A percentile compares a stretch with the other conserved stretches of the same genome.
phyloP scores from a whole-genome alignment of 1,284 basidiomycete species.

The Xerocomus nothofagi region DNA sequence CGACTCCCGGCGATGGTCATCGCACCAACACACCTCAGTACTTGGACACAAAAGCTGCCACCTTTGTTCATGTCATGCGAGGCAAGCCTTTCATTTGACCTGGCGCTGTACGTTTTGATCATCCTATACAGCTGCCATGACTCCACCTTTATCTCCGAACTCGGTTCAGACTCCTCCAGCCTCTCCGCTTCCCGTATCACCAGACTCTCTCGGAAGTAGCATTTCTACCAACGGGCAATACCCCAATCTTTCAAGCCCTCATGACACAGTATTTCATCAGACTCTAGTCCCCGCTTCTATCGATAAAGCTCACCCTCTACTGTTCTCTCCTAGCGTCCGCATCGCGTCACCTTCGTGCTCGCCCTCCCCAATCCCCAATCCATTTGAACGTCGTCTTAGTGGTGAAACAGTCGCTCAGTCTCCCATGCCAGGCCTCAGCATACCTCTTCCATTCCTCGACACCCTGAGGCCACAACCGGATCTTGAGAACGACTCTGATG shows the following conservation, averaged over 20 bases:
- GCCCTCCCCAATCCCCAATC: conserved; percentile 38
- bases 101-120: conserved; percentile 5
- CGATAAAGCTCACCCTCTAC: conserved; percentile 20
- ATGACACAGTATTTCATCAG: conserved; percentile 16
- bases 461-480: conserved; percentile 36
- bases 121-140: conserved; percentile 31
- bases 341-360: conserved; percentile 38
- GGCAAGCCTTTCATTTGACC: conserved; percentile 35
- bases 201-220: conserved; percentile 26
- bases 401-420: conserved; percentile 34
- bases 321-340: conserved; percentile 23
- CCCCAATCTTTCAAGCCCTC: conserved; percentile 24
- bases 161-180: conserved; percentile 46
- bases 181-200: conserved; percentile 45
- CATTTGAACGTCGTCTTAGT: conserved; percentile 35
- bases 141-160: conserved; percentile 49
- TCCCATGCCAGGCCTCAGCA: conserved; percentile 19
- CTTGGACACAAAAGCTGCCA: conserved; percentile 50
- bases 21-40: conserved; percentile 49
- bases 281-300: conserved; percentile 8
- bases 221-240: conserved; percentile 19
- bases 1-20: conserved; percentile 33
- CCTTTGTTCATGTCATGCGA: conserved; percentile 31
- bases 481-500: conserved; percentile 32
- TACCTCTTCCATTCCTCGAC: conserved; percentile 46